Conservation (phyloP, 371 early-diverging fungal species). For the Mucor lusitanicus region DNA sequence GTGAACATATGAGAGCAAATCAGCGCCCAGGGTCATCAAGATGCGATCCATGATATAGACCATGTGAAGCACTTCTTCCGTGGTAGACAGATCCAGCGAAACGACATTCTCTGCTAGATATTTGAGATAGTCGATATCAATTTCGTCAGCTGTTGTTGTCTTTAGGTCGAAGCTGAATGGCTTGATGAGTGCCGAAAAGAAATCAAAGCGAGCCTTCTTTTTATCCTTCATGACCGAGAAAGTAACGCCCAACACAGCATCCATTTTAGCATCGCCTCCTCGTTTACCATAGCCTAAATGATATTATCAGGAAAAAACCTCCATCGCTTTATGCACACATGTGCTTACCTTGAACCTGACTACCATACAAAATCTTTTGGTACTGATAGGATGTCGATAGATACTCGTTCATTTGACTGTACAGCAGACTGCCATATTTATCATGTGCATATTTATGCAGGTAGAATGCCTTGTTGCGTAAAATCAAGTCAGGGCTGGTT, state of each 20-base stretch:
- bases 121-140: slow-evolving; percentile 62
- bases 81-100: slow-evolving; percentile 67
- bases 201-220: slow-evolving; percentile 69
- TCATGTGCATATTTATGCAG: slow-evolving; percentile 76
- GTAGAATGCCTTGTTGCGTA: slow-evolving; percentile 71
- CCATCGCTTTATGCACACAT: no score
- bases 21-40: slow-evolving; percentile 70
- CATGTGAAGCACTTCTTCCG: slow-evolving; percentile 81
- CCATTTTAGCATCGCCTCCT: slow-evolving; percentile 52
- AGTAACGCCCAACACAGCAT: slow-evolving; percentile 66
- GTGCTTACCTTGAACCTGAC: slow-evolving; percentile 31
- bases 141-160: slow-evolving; percentile 16
- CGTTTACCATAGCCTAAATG: slow-evolving; percentile 50
- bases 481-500: slow-evolving; percentile 59
- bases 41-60: slow-evolving; percentile 70
- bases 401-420: slow-evolving; percentile 73
- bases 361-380: slow-evolving; percentile 52
- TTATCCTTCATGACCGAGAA: slow-evolving; percentile 72
- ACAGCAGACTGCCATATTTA: slow-evolving; percentile 85
- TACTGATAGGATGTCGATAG: slow-evolving; percentile 74
- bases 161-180: slow-evolving; percentile 64
- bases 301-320: not conserved
- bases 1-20: slow-evolving; percentile 51
- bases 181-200: slow-evolving; percentile 69
- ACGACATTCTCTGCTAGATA: slow-evolving; percentile 85